phyloP scores from a whole-genome alignment of 2,329 filamentous ascomycete genomes.

The Penicillium sclerotigenum region DNA sequence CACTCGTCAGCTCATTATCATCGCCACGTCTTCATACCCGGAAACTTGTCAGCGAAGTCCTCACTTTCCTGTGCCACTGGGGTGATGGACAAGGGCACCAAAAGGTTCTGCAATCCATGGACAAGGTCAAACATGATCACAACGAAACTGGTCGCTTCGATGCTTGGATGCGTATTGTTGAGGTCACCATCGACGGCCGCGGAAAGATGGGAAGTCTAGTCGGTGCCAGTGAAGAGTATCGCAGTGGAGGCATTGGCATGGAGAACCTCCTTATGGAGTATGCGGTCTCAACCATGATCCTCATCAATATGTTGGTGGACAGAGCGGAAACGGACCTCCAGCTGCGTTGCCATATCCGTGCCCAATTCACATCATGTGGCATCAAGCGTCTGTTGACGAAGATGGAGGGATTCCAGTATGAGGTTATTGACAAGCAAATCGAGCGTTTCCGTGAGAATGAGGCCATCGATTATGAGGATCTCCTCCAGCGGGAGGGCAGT shows the following conservation, averaged over 20 bases:
- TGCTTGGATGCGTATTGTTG: constrained; percentile 96
- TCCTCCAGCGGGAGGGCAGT: constrained; percentile 84
- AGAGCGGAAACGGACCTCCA: constrained; percentile 85
- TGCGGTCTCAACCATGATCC: constrained; percentile 85
- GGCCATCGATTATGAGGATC: constrained; percentile 96
- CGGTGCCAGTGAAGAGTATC: constrained; percentile 91
- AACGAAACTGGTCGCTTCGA: constrained; percentile 95
- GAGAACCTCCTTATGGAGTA: constrained; percentile 99
- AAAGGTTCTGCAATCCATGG: constrained; percentile 90
- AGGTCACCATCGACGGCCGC: constrained; percentile 92
- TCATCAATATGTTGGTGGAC: constrained; percentile 96
- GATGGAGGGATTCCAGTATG: constrained; percentile 98
- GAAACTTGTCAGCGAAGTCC: constrained; percentile 90
- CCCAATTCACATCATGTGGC: constrained; percentile 92
- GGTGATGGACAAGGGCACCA: constrained; percentile 81
- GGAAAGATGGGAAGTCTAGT: constrained; percentile 99
- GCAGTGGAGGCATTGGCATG: constrained; percentile 95
- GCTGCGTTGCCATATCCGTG: constrained; percentile 86
- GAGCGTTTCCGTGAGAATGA: constrained; percentile 91
- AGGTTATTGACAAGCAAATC: constrained; percentile 96
- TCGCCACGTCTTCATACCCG: constrained; percentile 86
- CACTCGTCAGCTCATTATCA: constrained; percentile 79
- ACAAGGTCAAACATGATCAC: constrained; percentile 81
- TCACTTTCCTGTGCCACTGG: constrained; percentile 97
- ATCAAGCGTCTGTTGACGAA: constrained; percentile 91